phyloP scores from a whole-genome alignment of 805 yeast species.

The Cyberlindnera maritima region DNA sequence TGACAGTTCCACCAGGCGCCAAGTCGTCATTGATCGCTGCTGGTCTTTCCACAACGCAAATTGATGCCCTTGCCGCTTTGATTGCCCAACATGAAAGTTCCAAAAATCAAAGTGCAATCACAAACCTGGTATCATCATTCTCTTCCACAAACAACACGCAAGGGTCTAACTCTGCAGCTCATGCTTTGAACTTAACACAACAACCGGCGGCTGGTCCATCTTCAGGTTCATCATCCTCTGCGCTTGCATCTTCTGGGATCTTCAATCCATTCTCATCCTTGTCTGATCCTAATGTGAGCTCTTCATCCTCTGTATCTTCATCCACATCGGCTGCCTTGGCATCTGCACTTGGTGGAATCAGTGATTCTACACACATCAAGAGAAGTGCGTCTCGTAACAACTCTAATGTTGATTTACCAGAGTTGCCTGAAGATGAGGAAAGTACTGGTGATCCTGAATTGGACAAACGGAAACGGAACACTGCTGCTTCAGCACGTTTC shows the following conservation, averaged over 20 bases:
- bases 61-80: constrained; percentile 68
- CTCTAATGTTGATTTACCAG: constrained; percentile 1
- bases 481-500: constrained; percentile 94
- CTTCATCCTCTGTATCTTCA: background rate
- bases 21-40: constrained; percentile 58
- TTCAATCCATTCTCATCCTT: background rate
- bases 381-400: constrained; percentile 1
- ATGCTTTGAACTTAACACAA: background rate
- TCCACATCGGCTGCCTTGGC: background rate
- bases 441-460: constrained; percentile 39
- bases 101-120: background rate
- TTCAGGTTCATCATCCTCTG: background rate
- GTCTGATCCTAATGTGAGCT: background rate
- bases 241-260: background rate
- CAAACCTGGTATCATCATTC: constrained; percentile 1
- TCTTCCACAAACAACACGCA: background rate
- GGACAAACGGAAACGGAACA: constrained; percentile 82
- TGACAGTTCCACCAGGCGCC: constrained; percentile 74
- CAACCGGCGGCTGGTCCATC: background rate
- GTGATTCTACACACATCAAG: background rate
- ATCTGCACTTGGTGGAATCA: background rate
- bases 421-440: constrained; percentile 14
- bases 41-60: constrained; percentile 67
- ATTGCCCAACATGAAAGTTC: constrained; percentile 63
- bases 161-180: background rate